These are phyloP conservation scores for Acorus calamus DNA, from an alignment of 106 monocot species.

Conservation along the genomic window DNA sequence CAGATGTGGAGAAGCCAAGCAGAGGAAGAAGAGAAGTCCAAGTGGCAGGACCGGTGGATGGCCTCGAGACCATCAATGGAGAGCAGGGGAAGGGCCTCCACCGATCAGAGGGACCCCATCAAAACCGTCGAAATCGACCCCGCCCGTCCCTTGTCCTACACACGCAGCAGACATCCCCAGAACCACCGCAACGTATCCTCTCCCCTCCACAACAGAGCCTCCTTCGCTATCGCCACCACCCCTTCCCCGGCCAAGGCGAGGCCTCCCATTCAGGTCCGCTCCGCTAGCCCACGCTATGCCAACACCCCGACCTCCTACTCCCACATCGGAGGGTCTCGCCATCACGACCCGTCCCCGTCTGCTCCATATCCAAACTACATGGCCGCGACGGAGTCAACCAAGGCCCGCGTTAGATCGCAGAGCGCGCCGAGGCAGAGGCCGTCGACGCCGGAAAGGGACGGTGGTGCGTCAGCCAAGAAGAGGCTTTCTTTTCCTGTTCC, in stretches of 20 bases:
- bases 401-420: conserved; percentile 72
- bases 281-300: conserved; percentile 70
- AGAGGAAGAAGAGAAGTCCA: conserved; percentile 22
- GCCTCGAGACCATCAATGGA: conserved; percentile 65
- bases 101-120: conserved; percentile 64
- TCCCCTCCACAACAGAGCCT: conserved; percentile 12
- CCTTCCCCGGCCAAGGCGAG: conserved; percentile 64
- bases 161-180: conserved; percentile 4
- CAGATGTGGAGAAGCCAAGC: conserved; percentile 39
- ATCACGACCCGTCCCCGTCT: conserved; percentile 9
- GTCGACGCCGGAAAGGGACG: conserved; percentile 67
- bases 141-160: conserved; percentile 53
- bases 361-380: conserved; percentile 74
- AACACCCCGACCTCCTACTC: conserved; percentile 10
- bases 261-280: conserved; percentile 52
- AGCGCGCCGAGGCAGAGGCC: conserved; percentile 88
- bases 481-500: conserved; percentile 63
- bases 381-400: conserved; percentile 94
- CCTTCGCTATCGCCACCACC: conserved; percentile 22
- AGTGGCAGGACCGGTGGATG: conserved; percentile 78
- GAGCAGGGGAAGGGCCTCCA: conserved; percentile 50
- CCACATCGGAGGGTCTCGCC: conserved; percentile 2
- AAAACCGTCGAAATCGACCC: conserved; percentile 89
- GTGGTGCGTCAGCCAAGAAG: conserved; percentile 47
- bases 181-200: conserved; percentile 5